phyloP scores from a whole-genome alignment of 805 yeast genomes.

The Cyberlindnera samutprakarnensis region DNA sequence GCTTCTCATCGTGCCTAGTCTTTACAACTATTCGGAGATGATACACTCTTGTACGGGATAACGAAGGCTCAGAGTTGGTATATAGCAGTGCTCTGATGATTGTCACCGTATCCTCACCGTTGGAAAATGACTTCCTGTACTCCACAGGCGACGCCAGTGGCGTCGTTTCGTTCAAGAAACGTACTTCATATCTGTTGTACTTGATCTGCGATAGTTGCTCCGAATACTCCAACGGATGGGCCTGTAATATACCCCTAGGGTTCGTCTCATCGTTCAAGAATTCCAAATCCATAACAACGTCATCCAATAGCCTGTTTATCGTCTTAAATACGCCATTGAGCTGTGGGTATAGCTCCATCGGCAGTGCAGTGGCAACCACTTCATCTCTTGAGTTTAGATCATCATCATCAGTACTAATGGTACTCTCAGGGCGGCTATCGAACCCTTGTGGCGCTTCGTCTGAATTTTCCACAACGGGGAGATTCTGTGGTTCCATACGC shows the following conservation, averaged over 20 bases:
- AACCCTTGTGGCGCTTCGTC: too few relatives aligned
- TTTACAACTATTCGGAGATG: slow-evolving; percentile 31
- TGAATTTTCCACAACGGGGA: too few relatives aligned
- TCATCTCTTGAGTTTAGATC: too few relatives aligned
- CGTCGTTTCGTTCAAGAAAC: slow-evolving; percentile 21
- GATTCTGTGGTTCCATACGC: too few relatives aligned
- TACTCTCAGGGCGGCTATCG: too few relatives aligned
- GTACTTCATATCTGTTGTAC: slow-evolving; percentile 17
- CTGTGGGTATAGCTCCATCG: too few relatives aligned
- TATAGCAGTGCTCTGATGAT: slow-evolving; percentile 22
- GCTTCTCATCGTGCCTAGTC: slow-evolving; percentile 11
- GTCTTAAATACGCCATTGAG: slow-evolving; percentile 42
- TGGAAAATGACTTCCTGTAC: slow-evolving; percentile 8
- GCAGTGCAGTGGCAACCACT: too few relatives aligned
- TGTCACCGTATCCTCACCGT: slow-evolving; percentile 17
- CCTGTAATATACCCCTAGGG: slow-evolving; percentile 22
- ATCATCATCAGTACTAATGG: too few relatives aligned
- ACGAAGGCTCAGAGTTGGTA: slow-evolving; percentile 21
- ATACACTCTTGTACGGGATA: slow-evolving; percentile 19
- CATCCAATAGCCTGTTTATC: slow-evolving; percentile 59
- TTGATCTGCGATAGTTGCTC: slow-evolving; percentile 15
- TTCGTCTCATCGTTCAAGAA: slow-evolving; percentile 15
- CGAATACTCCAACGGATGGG: slow-evolving; percentile 25
- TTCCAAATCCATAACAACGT: slow-evolving; percentile 39
- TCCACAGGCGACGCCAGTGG: slow-evolving; percentile 20